Evolutionary conservation across 2,329 filamentous ascomycete species (phyloP).

Genomic region (Eutypella sp.): DNA sequence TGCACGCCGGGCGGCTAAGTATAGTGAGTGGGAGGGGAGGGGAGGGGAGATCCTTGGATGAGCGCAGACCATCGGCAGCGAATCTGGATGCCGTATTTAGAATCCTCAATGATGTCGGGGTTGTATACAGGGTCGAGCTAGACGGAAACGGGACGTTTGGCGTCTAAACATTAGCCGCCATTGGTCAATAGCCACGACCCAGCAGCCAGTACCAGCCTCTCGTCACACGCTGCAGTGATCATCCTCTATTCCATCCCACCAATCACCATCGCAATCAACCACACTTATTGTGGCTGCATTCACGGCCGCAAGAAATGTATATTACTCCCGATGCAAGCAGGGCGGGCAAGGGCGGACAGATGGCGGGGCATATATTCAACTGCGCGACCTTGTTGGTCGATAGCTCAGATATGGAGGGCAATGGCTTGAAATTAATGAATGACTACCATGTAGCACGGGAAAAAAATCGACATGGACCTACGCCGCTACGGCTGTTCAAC

Average conservation of each 20-base stretch:
- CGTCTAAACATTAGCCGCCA: conserved; percentile 33
- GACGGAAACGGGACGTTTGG: conserved; percentile 29
- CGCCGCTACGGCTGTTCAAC: neutral
- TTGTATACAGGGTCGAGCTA: conserved; percentile 23
- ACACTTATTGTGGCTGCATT: neutral
- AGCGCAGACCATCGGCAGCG: conserved; percentile 12
- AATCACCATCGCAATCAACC: neutral
- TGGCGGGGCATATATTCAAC: no score
- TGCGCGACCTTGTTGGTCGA: neutral
- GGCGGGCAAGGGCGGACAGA: no score
- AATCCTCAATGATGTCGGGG: conserved; percentile 12
- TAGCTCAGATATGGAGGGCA: conserved; percentile 5
- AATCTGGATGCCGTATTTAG: conserved; percentile 18
- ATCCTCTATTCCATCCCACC: neutral
- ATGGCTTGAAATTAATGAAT: conserved; percentile 1
- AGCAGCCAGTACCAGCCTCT: conserved; percentile 24
- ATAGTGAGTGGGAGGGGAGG: no score
- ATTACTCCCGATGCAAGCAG: no score
- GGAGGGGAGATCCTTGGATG: conserved; percentile 12
- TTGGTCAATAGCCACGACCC: conserved; percentile 27
- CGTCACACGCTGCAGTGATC: conserved; percentile 24
- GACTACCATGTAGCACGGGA: conserved; percentile 6
- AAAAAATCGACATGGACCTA: conserved; percentile 12
- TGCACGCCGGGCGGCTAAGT: conserved; percentile 39
- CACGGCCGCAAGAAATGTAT: neutral